A percentile compares a stretch with the other conserved stretches of the same genome.
phyloP scores from a whole-genome alignment of 1,284 basidiomycete species.

The Pisolithus thermaeus region DNA sequence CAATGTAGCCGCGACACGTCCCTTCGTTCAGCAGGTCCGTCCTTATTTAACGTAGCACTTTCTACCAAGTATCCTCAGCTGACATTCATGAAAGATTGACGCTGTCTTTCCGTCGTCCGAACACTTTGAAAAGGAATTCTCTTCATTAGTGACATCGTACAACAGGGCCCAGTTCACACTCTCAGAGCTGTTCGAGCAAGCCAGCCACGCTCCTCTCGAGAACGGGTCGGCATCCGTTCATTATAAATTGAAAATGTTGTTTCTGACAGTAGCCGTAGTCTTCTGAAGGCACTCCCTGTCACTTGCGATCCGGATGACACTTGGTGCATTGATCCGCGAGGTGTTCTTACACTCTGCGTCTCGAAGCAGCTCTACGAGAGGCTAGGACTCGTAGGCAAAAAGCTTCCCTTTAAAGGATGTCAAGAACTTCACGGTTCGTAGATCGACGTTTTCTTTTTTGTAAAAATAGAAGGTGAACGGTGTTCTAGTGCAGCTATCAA shows the following conservation, averaged over 20 bases:
- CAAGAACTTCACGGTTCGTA: slow-evolving; percentile 45
- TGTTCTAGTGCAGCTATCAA: slow-evolving; percentile 35
- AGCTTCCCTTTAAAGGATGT: slow-evolving; percentile 43
- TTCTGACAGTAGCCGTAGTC: slow-evolving; percentile 17
- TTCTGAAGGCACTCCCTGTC: slow-evolving; percentile 33
- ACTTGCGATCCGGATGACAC: slow-evolving; percentile 39
- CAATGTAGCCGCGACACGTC: slow-evolving; percentile 36
- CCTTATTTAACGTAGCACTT: background rate
- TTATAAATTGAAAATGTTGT: background rate
- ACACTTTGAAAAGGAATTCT: slow-evolving; percentile 32
- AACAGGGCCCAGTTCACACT: slow-evolving; percentile 36
- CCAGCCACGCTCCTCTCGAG: slow-evolving; percentile 8
- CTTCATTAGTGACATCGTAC: slow-evolving; percentile 37
- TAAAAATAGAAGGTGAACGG: background rate
- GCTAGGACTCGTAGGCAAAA: slow-evolving; percentile 50
- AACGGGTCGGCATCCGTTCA: slow-evolving; percentile 10
- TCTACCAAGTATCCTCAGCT: slow-evolving; percentile 2
- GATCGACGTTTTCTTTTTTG: background rate
- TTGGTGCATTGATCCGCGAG: slow-evolving; percentile 61
- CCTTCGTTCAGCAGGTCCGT: slow-evolving; percentile 48
- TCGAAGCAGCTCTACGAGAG: slow-evolving; percentile 50
- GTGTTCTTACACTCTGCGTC: slow-evolving; percentile 49
- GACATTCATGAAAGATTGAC: slow-evolving; percentile 41
- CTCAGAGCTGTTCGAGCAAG: slow-evolving; percentile 35
- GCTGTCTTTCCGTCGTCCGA: slow-evolving; percentile 42